Evolutionary conservation across 352 stramenopile genomes (phyloP).

Genomic region (Phytophthora fragariaefolia): DNA sequence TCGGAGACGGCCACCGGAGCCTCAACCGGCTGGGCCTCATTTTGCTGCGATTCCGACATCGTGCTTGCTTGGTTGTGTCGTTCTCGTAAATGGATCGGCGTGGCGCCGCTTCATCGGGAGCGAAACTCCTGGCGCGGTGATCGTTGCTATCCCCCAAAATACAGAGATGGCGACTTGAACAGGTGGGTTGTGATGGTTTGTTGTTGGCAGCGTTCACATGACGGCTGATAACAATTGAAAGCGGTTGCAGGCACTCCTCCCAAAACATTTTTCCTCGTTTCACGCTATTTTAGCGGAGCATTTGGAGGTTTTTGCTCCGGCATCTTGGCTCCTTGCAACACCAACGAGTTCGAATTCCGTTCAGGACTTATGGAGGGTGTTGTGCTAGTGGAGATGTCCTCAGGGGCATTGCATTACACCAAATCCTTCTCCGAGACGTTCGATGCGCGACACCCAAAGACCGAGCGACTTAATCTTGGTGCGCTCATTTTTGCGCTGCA

Average conservation of each 20-base stretch:
- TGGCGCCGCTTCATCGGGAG: slow-evolving; percentile 20
- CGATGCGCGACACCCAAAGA: slow-evolving; percentile 51
- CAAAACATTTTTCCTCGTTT: slow-evolving; percentile 1
- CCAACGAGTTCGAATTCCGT: neutral
- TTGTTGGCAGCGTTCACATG: neutral
- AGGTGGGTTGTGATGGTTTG: neutral
- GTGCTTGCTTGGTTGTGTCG: slow-evolving; percentile 11
- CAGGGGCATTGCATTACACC: slow-evolving; percentile 56
- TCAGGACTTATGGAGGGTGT: slow-evolving; percentile 58
- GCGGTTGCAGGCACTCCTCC: slow-evolving; percentile 5
- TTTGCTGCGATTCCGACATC: slow-evolving; percentile 29
- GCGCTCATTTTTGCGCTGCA: slow-evolving; percentile 71
- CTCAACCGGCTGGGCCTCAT: slow-evolving; percentile 13
- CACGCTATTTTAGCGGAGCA: slow-evolving; percentile 23
- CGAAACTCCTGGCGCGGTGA: slow-evolving; percentile 24
- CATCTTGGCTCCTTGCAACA: neutral
- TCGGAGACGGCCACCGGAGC: slow-evolving; percentile 35
- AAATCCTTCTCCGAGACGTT: slow-evolving; percentile 59
- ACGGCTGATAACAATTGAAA: neutral
- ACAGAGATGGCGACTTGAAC: neutral
- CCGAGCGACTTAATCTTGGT: slow-evolving; percentile 67
- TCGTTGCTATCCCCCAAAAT: slow-evolving; percentile 31
- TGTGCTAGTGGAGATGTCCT: slow-evolving; percentile 56
- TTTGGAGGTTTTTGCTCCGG: neutral
- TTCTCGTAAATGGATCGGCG: slow-evolving; percentile 12